Conservation (phyloP, 768 basidiomycete species). For the Lactarius tabidus region DNA sequence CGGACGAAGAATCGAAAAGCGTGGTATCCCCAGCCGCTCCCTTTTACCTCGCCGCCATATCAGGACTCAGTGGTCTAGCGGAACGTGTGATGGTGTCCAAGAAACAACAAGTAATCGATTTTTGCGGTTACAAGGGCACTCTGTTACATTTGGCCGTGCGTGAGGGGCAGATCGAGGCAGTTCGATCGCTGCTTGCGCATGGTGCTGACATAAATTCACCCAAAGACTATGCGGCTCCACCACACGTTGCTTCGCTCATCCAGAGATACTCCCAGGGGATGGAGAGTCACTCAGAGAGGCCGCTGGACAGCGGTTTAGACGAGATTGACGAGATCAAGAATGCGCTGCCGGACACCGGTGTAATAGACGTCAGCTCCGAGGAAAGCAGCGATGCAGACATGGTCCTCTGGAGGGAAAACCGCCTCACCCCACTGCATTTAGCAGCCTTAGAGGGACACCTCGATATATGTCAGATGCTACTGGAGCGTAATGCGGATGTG, state of each 20-base stretch:
- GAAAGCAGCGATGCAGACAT: too few relatives aligned
- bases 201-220: background rate
- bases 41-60: background rate
- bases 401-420: accelerated
- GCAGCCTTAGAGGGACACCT: too few relatives aligned
- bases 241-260: background rate
- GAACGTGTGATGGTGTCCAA: background rate
- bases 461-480: too few relatives aligned
- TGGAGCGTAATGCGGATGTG: too few relatives aligned
- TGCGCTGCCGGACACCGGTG: too few relatives aligned
- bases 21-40: background rate
- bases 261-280: too few relatives aligned
- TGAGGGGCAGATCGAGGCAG: background rate
- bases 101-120: background rate
- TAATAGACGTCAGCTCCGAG: too few relatives aligned
- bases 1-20: too few relatives aligned
- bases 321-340: too few relatives aligned
- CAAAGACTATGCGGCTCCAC: background rate
- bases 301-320: too few relatives aligned
- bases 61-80: background rate
- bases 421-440: background rate
- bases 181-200: background rate
- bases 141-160: background rate
- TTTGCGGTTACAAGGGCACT: background rate
- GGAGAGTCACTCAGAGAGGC: too few relatives aligned